A percentile compares a stretch with the other conserved stretches of the same genome.
Evolutionary conservation across 1,284 basidiomycete genomes (phyloP).

Genomic region (Prillingera fragicola): DNA sequence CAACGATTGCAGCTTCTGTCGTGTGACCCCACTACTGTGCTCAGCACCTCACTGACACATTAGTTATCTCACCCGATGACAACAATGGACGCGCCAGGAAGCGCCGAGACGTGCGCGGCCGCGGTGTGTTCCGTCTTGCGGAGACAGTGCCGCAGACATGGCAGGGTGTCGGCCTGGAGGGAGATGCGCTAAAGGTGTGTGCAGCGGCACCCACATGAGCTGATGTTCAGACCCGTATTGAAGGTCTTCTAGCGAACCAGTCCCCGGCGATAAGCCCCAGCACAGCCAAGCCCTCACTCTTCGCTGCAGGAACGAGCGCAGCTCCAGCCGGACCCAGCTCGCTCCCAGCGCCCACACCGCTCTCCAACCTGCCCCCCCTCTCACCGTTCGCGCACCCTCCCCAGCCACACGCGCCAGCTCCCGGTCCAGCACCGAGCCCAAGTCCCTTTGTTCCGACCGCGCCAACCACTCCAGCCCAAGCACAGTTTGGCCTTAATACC

Average conservation of each 20-base stretch:
- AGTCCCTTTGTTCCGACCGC: too few species aligned
- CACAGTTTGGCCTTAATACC: too few species aligned
- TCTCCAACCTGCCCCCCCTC: background rate
- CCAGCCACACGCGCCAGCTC: conserved; percentile 1
- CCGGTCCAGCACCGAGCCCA: too few species aligned
- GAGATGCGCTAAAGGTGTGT: conserved; percentile 39
- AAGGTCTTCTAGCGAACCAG: conserved; percentile 7
- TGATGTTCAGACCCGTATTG: conserved; percentile 12
- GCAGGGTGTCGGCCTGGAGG: conserved; percentile 41
- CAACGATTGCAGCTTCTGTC: background rate
- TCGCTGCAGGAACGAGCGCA: background rate
- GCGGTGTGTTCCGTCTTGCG: conserved; percentile 47
- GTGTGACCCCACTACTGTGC: background rate
- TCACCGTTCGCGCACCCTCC: background rate
- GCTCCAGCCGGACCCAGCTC: background rate
- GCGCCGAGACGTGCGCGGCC: conserved; percentile 24
- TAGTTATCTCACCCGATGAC: conserved; percentile 46
- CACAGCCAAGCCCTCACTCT: background rate
- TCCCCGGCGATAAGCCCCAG: background rate
- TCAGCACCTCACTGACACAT: background rate
- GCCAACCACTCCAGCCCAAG: too few species aligned
- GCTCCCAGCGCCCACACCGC: background rate
- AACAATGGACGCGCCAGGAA: conserved; percentile 20
- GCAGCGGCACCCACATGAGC: conserved; percentile 1
- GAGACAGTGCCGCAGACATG: conserved; percentile 48